Conservation (phyloP, 2,329 filamentous ascomycete genomes). For the Diaporthe amygdali region DNA sequence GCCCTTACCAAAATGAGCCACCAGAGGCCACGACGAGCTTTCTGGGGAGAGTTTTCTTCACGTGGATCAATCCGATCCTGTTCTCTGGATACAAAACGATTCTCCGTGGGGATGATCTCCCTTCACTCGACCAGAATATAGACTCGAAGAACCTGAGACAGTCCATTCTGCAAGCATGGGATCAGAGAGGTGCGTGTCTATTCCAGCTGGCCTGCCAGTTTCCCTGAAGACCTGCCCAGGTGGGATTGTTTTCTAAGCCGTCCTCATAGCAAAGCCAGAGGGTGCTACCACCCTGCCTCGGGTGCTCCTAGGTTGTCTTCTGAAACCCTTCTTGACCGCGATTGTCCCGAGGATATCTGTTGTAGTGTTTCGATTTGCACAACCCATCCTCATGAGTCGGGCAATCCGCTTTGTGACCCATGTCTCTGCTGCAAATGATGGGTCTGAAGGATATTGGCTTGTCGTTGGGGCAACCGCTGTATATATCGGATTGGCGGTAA, state of each 20-base stretch:
- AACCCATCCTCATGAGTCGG: slow-evolving; percentile 44
- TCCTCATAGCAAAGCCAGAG: slow-evolving; percentile 31
- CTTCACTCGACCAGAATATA: slow-evolving; percentile 32
- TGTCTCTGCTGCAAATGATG: background rate
- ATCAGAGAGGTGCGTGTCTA: slow-evolving; percentile 31
- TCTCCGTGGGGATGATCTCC: slow-evolving; percentile 32
- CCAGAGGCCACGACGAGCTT: slow-evolving; percentile 35
- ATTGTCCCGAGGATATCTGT: slow-evolving; percentile 43
- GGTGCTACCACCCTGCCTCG: slow-evolving; percentile 34
- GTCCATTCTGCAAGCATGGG: slow-evolving; percentile 33
- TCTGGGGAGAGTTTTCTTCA: slow-evolving; percentile 35
- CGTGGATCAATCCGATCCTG: slow-evolving; percentile 39
- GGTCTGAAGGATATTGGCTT: slow-evolving; percentile 33
- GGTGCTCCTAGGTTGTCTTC: slow-evolving; percentile 36
- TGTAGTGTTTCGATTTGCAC: slow-evolving; percentile 45
- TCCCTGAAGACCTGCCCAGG: background rate
- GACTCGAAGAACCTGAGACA: slow-evolving; percentile 29
- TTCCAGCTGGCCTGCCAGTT: background rate
- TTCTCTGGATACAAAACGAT: slow-evolving; percentile 33
- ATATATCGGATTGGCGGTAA: slow-evolving; percentile 44
- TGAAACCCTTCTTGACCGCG: slow-evolving; percentile 34
- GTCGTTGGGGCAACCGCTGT: slow-evolving; percentile 38
- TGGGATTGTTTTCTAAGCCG: background rate
- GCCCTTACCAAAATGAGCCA: slow-evolving; percentile 24
- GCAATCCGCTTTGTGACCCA: slow-evolving; percentile 39